A percentile compares a stretch with the other conserved stretches of the same genome.
Conservation (phyloP, 192 early-diverging fungal species). For the Linnemannia exigua region DNA sequence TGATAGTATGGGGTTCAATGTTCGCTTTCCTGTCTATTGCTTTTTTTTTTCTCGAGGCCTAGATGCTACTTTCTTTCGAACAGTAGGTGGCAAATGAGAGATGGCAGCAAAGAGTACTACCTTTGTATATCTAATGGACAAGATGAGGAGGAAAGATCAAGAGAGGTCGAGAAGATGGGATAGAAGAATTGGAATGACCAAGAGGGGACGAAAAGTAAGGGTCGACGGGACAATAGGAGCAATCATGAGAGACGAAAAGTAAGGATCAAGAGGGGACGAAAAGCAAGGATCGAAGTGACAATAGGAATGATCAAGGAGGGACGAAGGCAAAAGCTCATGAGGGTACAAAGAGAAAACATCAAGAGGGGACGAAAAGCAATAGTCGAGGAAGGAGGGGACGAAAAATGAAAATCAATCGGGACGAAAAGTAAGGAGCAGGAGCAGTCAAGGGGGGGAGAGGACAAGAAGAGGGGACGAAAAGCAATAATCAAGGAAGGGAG, state of each 20-base stretch:
- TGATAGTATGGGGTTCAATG: no score
- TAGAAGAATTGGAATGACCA: background rate
- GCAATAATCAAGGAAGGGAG: background rate
- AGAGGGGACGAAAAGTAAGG: background rate
- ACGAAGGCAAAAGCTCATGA: background rate
- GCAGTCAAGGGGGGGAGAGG: no score
- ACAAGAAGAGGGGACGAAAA: background rate
- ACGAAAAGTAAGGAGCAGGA: no score
- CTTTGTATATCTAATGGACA: background rate
- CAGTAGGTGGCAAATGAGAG: background rate
- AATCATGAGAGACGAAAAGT: background rate
- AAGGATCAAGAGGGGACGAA: background rate
- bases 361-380: no score
- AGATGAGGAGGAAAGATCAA: no score
- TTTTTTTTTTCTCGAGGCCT: background rate
- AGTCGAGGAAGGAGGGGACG: background rate
- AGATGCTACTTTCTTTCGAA: no score
- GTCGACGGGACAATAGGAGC: background rate
- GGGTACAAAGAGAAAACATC: background rate
- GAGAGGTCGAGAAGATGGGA: background rate
- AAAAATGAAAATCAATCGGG: background rate
- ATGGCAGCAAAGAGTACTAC: background rate
- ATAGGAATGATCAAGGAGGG: background rate
- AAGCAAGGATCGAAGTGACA: no score
- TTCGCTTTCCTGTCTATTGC: background rate